Conservation (phyloP, 2,329 filamentous ascomycete species). For the Rutstroemia sp. region DNA sequence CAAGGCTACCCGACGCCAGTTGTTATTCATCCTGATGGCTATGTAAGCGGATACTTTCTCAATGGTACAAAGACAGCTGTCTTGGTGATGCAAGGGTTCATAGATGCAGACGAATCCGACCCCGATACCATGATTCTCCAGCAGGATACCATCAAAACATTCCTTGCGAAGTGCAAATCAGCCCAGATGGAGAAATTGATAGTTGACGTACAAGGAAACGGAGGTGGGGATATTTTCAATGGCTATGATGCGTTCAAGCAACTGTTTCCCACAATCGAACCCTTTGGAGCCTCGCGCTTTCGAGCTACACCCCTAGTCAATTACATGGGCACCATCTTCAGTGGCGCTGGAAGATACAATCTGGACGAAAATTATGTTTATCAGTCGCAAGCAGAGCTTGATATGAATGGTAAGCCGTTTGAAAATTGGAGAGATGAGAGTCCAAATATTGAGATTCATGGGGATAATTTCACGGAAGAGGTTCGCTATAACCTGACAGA, state of each 20-base stretch:
- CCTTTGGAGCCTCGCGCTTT: conserved; percentile 34
- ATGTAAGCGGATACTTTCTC: conserved; percentile 19
- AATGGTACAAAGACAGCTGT: conserved; percentile 16
- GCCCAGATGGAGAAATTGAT: conserved; percentile 6
- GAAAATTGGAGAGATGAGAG: conserved; percentile 12
- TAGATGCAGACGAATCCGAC: conserved; percentile 16
- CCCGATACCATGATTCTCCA: not conserved
- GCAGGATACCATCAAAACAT: conserved; percentile 4
- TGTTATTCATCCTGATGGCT: conserved; percentile 11
- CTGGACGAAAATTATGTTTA: not conserved
- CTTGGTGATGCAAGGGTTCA: conserved; percentile 13
- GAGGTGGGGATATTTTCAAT: conserved; percentile 43
- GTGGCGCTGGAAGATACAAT: conserved; percentile 1
- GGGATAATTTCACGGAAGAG: conserved; percentile 7
- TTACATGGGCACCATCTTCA: conserved; percentile 6
- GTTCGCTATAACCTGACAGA: conserved; percentile 22
- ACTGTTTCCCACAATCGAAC: conserved; percentile 21
- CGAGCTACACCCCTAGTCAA: conserved; percentile 5
- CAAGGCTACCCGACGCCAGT: conserved; percentile 14
- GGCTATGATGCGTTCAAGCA: conserved; percentile 43
- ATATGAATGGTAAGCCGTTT: conserved; percentile 13
- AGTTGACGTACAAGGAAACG: conserved; percentile 52
- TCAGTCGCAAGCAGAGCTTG: not conserved
- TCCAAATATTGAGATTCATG: not conserved
- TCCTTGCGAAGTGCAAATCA: conserved; percentile 2